Evolutionary conservation across 179 eudicot genomes (phyloP).

Genomic region (Actinidia chinensis): DNA sequence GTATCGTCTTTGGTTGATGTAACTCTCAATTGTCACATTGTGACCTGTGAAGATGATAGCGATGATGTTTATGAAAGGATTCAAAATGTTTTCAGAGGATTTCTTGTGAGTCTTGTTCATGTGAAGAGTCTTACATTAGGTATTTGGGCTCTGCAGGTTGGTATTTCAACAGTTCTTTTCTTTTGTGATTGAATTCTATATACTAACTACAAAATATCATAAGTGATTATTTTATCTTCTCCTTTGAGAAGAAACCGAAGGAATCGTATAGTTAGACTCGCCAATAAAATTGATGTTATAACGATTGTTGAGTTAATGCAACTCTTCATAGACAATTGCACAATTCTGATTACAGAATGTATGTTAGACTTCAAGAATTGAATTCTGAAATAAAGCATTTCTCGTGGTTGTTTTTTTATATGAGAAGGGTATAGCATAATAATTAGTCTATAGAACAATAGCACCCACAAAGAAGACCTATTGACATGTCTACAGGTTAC

Average conservation of each 20-base stretch:
- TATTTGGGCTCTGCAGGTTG: conserved; percentile 5
- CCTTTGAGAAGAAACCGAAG: not conserved
- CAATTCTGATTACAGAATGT: too few species aligned
- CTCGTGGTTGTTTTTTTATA: too few species aligned
- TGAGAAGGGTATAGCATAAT: too few species aligned
- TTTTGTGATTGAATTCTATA: not conserved
- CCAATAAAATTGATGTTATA: not conserved
- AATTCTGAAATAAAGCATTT: too few species aligned
- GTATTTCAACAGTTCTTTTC: not conserved
- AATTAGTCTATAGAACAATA: too few species aligned
- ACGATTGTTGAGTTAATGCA: not conserved
- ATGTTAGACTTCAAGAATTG: too few species aligned
- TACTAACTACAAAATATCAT: not conserved
- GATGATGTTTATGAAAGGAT: not conserved
- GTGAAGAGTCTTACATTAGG: not conserved
- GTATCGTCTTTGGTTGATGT: conserved; percentile 3
- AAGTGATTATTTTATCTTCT: too few species aligned
- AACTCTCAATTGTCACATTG: not conserved
- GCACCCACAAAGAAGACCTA: too few species aligned
- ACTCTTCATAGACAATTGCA: not conserved
- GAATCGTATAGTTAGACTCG: not conserved
- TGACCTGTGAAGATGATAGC: not conserved
- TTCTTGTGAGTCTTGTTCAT: not conserved
- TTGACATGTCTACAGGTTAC: too few species aligned
- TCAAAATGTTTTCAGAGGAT: not conserved